These are phyloP conservation scores for Russula vinacea DNA, from an alignment of 768 basidiomycete species.

Conservation along the genomic window DNA sequence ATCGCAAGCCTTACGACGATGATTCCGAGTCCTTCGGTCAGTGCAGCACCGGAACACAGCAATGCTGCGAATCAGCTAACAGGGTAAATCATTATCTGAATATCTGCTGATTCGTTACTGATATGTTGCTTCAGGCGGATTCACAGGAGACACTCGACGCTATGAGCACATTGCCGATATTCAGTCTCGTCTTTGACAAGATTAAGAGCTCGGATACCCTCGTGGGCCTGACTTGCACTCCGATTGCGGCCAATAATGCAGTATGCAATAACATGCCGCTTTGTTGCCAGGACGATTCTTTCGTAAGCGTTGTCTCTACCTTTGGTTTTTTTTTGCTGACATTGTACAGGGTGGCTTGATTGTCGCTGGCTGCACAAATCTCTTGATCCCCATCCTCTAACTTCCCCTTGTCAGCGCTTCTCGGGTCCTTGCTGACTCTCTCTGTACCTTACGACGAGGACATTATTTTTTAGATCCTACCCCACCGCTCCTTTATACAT, in stretches of 20 bases:
- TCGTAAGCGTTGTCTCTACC: too few species aligned
- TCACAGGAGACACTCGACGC: not conserved
- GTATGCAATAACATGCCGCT: not conserved
- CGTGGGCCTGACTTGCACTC: not conserved
- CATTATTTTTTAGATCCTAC: conserved; percentile 7
- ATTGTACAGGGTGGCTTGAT: not conserved
- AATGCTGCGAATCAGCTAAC: not conserved
- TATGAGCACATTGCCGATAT: not conserved
- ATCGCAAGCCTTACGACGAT: not conserved
- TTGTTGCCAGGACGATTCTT: conserved; percentile 2
- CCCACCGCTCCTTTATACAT: conserved; percentile 11
- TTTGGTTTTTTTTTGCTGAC: too few species aligned
- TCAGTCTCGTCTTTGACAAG: not conserved
- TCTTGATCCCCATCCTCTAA: not conserved
- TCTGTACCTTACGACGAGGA: conserved; percentile 5
- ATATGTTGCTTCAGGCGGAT: not conserved
- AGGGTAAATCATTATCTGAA: not conserved
- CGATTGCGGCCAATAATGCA: fast-evolving
- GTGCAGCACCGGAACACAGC: conserved; percentile 1
- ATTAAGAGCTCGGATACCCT: not conserved
- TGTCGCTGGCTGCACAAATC: not conserved
- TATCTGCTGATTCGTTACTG: not conserved
- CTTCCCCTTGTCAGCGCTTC: not conserved
- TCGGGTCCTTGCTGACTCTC: not conserved
- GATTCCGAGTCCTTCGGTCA: too few species aligned